These are phyloP conservation scores for Irpex sp. DNA, from an alignment of 1,284 basidiomycete genomes.

Conservation along the genomic window DNA sequence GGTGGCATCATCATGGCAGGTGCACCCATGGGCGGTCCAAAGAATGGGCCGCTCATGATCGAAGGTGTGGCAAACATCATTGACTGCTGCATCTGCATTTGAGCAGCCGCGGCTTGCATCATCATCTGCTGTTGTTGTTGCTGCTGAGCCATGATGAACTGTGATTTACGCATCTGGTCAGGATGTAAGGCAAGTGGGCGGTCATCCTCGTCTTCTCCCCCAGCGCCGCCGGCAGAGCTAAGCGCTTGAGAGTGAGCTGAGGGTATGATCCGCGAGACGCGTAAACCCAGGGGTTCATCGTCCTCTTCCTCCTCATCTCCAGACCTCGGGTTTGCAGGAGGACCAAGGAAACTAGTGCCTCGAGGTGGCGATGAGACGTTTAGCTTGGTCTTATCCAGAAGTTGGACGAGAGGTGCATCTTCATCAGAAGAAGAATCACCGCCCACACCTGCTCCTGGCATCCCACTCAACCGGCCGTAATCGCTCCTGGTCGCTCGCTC, in stretches of 20 bases:
- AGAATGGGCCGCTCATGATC: slow-evolving; percentile 66
- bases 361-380: slow-evolving; percentile 36
- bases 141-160: slow-evolving; percentile 60
- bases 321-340: neutral
- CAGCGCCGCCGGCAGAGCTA: slow-evolving; percentile 11
- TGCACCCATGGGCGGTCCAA: slow-evolving; percentile 43
- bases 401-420: slow-evolving; percentile 63
- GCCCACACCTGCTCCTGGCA: slow-evolving; percentile 21
- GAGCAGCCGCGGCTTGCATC: slow-evolving; percentile 37
- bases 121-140: slow-evolving; percentile 65
- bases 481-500: slow-evolving; percentile 35
- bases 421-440: slow-evolving; percentile 55
- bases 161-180: slow-evolving; percentile 72
- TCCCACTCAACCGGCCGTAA: slow-evolving; percentile 4
- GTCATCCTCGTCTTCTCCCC: slow-evolving; percentile 39
- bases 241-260: slow-evolving; percentile 12
- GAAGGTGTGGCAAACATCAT: slow-evolving; percentile 67
- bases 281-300: slow-evolving; percentile 63
- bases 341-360: slow-evolving; percentile 28
- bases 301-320: slow-evolving; percentile 57
- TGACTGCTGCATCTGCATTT: slow-evolving; percentile 57
- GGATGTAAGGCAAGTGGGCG: slow-evolving; percentile 67
- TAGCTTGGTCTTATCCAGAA: slow-evolving; percentile 52
- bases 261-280: slow-evolving; percentile 44
- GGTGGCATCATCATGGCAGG: slow-evolving; percentile 51